Percentiles rank a stretch among this genome's conserved stretches.
phyloP scores from a whole-genome alignment of 768 basidiomycete species.

The Tylopilus balloui region DNA sequence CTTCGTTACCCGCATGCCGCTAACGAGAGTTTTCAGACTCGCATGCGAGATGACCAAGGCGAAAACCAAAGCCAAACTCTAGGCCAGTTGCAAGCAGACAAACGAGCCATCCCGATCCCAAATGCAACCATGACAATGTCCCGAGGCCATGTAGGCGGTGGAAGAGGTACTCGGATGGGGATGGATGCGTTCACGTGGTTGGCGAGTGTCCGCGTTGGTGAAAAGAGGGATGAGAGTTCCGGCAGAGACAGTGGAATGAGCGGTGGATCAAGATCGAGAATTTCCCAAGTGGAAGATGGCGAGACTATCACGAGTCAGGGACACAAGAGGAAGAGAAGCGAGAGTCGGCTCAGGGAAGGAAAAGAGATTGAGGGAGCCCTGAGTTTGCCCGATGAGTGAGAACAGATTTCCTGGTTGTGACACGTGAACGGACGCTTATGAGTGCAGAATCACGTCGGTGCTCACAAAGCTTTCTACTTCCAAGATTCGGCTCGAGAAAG shows the following conservation, averaged over 20 bases:
- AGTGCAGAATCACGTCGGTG: conserved; percentile 64
- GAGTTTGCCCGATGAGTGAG: conserved; percentile 72
- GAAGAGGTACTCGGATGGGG: conserved; percentile 53
- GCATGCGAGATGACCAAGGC: conserved; percentile 13
- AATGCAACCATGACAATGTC: conserved; percentile 41
- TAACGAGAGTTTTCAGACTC: conserved; percentile 9
- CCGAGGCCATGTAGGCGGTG: conserved; percentile 42
- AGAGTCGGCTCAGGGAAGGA: conserved; percentile 35
- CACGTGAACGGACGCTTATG: background rate
- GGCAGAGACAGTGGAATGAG: conserved; percentile 49
- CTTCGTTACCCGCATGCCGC: conserved; percentile 30
- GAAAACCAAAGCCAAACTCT: conserved; percentile 6
- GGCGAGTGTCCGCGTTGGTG: conserved; percentile 64
- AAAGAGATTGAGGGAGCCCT: conserved; percentile 39
- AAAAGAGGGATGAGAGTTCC: conserved; percentile 51
- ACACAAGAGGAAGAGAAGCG: conserved; percentile 41
- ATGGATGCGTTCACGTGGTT: conserved; percentile 74
- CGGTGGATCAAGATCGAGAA: conserved; percentile 40
- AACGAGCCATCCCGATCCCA: conserved; percentile 21
- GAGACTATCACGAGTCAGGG: conserved; percentile 6
- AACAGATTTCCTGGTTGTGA: background rate
- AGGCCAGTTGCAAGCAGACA: conserved; percentile 9
- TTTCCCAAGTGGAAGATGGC: conserved; percentile 22
- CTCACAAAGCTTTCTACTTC: conserved; percentile 58
- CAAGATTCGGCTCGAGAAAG: conserved; percentile 86